Base-by-base conservation (phyloP, 2,329 filamentous ascomycete genomes). In the Dothistroma pini region DNA sequence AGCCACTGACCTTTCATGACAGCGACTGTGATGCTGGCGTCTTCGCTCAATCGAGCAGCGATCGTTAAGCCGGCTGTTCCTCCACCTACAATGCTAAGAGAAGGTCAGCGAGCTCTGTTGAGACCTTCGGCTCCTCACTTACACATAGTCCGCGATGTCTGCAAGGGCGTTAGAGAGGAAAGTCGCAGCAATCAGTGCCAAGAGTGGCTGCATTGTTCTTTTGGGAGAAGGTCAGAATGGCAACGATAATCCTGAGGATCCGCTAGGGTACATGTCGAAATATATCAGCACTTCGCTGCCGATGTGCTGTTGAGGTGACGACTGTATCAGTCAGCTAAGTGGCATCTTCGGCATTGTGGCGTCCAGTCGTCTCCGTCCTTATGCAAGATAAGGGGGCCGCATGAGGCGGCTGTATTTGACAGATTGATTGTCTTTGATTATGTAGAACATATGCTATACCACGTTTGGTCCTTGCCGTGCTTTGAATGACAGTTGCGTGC, bases 1-100 rank as follows among this genome's bases (percentile, higher is more conserved):
- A n/a, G 21, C 10, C 32, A 47, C 31, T 67, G 68, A 19, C 70
- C 70, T 59, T 74, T 71, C 11, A 73, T 63, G 7, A 74, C 70
- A 16, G 65, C 66, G 9, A 74, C 71, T 4, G 61, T 67, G 32
- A 70, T 59, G 57, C 68, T 54, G 2, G 65, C 52, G 41, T 70
- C 59, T 58, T 70, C 70, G 14, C 65, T 65, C 14, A 71, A 61
- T n/a, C 68, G 63, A 16, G 64, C 64, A 7, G 69, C 70, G 14
- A 72, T 29, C 7, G 63, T 64, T 2, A 71, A 66, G 22, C 70
- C 70, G 32, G 67, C 66, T 16, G 70, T 72, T 4, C 70, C 69
- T 34, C 70, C 71, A 12, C 71, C 71, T 22, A 72, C 41, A 22
- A 72, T 65, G 16, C 58, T 60, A 12, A 4, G 21, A 32, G 16